phyloP scores from a whole-genome alignment of 495 filamentous ascomycete genomes.

The Aspergillus baeticus region DNA sequence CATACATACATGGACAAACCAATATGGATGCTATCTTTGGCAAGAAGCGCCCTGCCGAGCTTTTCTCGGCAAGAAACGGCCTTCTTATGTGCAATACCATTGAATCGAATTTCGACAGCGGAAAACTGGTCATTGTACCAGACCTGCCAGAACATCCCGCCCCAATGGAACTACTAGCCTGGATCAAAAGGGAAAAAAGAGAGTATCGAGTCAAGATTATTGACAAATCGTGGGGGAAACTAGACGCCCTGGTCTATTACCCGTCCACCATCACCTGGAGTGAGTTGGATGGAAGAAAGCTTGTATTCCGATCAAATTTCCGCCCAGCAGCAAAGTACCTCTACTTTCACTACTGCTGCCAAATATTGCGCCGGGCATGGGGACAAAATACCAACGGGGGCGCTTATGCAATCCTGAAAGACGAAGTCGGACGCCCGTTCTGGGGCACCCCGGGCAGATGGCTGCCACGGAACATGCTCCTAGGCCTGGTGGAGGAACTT shows the following conservation, averaged over 20 bases:
- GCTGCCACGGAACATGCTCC: slow-evolving; percentile 20
- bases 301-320: slow-evolving; percentile 15
- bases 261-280: slow-evolving; percentile 3
- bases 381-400: too few species aligned
- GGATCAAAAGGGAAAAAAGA: slow-evolving; percentile 10
- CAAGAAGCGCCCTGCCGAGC: slow-evolving; percentile 7
- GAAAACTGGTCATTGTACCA: slow-evolving; percentile 20
- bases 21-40: slow-evolving; percentile 20
- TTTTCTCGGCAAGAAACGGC: too few species aligned
- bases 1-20: slow-evolving; percentile 16
- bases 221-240: slow-evolving; percentile 1
- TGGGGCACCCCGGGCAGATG: slow-evolving; percentile 22
- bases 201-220: slow-evolving; percentile 20
- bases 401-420: neutral
- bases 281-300: slow-evolving; percentile 13
- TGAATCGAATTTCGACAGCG: neutral
- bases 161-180: slow-evolving; percentile 5
- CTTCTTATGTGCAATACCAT: too few species aligned
- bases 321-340: slow-evolving; percentile 23
- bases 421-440: slow-evolving; percentile 15
- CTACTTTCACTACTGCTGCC: slow-evolving; percentile 26
- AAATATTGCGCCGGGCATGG: slow-evolving; percentile 14
- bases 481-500: slow-evolving; percentile 22
- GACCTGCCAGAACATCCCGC: slow-evolving; percentile 16
- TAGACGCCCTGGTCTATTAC: too few species aligned